Percentiles rank a stretch among this genome's conserved stretches.
Evolutionary conservation across 163 green algal genomes (phyloP).

Genomic region (Prototheca cutis): DNA sequence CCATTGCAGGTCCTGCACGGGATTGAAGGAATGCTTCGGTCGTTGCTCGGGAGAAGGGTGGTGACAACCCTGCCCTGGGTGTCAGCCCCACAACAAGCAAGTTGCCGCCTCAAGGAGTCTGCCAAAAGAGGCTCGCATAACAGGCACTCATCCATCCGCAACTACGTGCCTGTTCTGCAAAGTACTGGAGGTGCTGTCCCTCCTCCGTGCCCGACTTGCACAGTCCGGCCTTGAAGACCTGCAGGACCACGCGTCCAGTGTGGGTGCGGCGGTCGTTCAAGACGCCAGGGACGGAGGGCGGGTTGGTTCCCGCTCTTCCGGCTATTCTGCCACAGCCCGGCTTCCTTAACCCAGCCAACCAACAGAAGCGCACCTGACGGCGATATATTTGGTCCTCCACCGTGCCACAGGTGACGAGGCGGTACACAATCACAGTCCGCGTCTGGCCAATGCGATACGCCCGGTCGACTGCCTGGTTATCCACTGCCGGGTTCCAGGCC

Average conservation of each 20-base stretch:
- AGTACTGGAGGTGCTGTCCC: conserved; percentile 61
- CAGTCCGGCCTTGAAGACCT: conserved; percentile 88
- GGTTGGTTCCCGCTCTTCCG: too few species aligned
- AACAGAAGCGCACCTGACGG: too few species aligned
- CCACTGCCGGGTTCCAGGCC: conserved; percentile 78
- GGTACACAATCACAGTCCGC: conserved; percentile 60
- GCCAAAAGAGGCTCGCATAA: too few species aligned
- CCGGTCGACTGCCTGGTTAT: conserved; percentile 85
- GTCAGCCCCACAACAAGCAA: too few species aligned
- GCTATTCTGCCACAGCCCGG: too few species aligned
- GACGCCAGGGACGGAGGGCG: too few species aligned
- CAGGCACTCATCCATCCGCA: too few species aligned
- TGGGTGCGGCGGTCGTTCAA: conserved; percentile 1
- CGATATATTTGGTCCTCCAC: conserved; percentile 96
- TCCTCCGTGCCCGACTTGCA: conserved; percentile 57
- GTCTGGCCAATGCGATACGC: conserved; percentile 81
- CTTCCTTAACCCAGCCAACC: too few species aligned
- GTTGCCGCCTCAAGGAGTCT: too few species aligned
- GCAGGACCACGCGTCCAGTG: not conserved
- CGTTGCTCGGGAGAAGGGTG: too few species aligned
- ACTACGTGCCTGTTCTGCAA: conserved; percentile 35
- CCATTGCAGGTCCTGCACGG: conserved; percentile 59
- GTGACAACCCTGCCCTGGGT: too few species aligned
- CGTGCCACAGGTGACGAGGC: conserved; percentile 88
- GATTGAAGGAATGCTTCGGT: too few species aligned